Conservation (phyloP, 257 asterid species). For the Fraxinus cuspidata region DNA sequence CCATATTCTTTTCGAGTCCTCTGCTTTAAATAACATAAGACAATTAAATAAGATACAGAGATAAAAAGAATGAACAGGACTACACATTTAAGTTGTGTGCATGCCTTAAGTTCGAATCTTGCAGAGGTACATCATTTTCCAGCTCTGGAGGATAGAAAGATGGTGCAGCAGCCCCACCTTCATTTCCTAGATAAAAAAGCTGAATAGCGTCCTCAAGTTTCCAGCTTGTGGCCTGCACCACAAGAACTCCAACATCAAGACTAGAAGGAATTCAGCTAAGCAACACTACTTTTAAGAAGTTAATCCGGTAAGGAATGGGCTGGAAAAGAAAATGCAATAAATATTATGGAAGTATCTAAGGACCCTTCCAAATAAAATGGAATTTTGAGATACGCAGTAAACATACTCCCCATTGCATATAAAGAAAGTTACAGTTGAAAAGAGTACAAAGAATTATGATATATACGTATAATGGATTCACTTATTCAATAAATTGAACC, state of each 20-base stretch:
- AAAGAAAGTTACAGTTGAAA: background rate
- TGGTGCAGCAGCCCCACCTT: conserved; percentile 50
- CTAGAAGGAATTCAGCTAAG: background rate
- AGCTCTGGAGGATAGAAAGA: conserved; percentile 39
- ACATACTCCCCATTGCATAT: background rate
- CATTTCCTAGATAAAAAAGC: conserved; percentile 85
- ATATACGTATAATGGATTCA: background rate
- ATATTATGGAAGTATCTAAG: conserved; percentile 1
- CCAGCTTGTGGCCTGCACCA: conserved; percentile 92
- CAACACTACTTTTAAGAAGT: background rate
- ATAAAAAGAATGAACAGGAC: conserved; percentile 3
- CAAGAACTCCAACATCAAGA: conserved; percentile 23
- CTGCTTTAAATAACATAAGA: conserved; percentile 35
- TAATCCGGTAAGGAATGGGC: background rate
- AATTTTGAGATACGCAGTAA: conserved; percentile 1
- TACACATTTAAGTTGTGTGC: conserved; percentile 10
- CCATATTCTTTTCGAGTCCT: conserved; percentile 45
- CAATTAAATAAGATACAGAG: conserved; percentile 10
- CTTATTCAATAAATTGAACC: background rate
- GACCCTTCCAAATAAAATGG: background rate
- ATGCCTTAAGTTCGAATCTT: conserved; percentile 61
- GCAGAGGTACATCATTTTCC: conserved; percentile 46
- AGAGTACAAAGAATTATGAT: background rate
- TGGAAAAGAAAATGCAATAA: background rate
- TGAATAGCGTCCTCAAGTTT: conserved; percentile 98